A percentile compares a stretch with the other conserved stretches of the same genome.
Evolutionary conservation across 495 filamentous ascomycete species (phyloP).

Genomic region (Usnea hakonensis): DNA sequence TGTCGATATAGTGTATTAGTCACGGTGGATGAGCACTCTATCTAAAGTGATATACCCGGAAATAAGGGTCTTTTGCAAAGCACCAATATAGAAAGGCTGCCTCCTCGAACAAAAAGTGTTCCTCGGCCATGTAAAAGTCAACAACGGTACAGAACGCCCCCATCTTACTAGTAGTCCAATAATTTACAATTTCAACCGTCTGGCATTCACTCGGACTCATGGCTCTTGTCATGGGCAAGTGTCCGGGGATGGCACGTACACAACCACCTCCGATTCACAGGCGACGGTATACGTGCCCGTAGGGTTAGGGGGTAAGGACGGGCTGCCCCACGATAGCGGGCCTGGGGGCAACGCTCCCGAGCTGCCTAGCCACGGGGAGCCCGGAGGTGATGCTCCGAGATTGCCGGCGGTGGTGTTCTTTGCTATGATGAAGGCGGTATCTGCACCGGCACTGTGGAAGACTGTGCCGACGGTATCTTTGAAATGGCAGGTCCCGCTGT

Average conservation of each 20-base stretch:
- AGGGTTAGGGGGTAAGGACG: neutral
- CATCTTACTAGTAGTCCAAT: neutral
- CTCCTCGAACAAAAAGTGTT: neutral
- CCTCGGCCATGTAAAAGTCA: neutral
- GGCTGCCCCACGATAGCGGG: neutral
- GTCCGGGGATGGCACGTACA: neutral
- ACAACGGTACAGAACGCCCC: neutral
- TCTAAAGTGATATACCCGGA: neutral
- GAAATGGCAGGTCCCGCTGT: neutral
- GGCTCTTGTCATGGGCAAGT: neutral
- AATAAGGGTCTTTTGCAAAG: neutral
- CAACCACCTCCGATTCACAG: neutral
- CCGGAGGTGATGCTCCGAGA: too few relatives aligned
- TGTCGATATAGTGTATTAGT: neutral
- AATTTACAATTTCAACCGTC: neutral
- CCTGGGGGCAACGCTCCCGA: too few relatives aligned
- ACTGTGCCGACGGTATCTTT: neutral
- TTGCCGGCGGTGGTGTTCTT: neutral
- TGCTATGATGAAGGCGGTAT: neutral
- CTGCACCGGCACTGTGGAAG: neutral
- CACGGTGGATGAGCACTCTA: neutral
- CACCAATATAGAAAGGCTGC: neutral
- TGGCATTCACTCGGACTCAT: neutral
- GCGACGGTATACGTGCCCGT: neutral
- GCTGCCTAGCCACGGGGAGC: too few relatives aligned